Evolutionary conservation across 352 stramenopile genomes (phyloP), one percentile per base, ranked within the genome.

Genomic region (Globisporangium echinulatum): DNA sequence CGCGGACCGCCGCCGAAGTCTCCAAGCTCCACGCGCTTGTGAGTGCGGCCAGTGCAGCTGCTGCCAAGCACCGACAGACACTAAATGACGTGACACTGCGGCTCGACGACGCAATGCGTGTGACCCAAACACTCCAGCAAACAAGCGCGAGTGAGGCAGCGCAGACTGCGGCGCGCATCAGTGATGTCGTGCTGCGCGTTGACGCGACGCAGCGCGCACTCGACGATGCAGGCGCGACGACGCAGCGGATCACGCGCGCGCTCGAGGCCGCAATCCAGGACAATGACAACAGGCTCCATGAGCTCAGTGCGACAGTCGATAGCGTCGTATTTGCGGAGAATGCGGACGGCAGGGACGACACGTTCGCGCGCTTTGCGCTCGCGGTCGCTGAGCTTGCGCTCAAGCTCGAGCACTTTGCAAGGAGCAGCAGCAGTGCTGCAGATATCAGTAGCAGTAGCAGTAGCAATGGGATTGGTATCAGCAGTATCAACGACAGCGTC

Each of bases 221-320:
- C 9, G 52, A 59, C 1, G 49, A 59, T 4, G 69, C 75, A n/a
- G 60, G 63, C 0, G 37, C 14, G 5, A 68, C 60, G 3, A 71
- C 71, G 15, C 62, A 66, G 13, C 49, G 70, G 13, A 63, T 70
- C 6, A 74, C 72, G 50, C 56, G 64, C 14, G 47, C 71, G 15
- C 54, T 87, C 11, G 69, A 89, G 42, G 59, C 78, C 11, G 55
- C 56, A 0, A 72, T 89, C 19, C 61, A 59, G 25, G 66, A 85
- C 57, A 81, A 89, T 60, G 56, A 67, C 57, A 87, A 86, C 54
- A 64, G 83, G 49, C 70, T 89, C 53, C 75, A 89, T 54, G 77
- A 87, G 54, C 77, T 89, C 61, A 80, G 82, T 62, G 77, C 74
- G 6, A 77, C 85, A 68, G 75, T 89, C 6, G 79, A 86, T 53